phyloP scores from a whole-genome alignment of 768 basidiomycete genomes.

The Tricholoma sp. region DNA sequence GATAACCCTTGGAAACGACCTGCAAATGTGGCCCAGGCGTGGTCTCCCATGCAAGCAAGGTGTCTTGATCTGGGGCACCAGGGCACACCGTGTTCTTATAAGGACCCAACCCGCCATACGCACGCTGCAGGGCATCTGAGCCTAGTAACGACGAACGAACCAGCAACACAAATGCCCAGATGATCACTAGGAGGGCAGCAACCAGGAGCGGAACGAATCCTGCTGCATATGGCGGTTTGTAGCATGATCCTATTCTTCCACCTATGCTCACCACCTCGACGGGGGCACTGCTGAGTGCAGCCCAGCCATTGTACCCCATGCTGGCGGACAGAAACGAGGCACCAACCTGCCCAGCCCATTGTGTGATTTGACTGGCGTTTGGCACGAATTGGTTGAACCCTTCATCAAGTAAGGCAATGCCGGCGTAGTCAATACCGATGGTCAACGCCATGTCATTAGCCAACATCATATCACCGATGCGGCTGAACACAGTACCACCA shows the following conservation, averaged over 20 bases:
- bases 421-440: neutral
- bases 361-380: neutral
- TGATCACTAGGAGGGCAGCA: constrained; percentile 7
- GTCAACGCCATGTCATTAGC: neutral
- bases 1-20: constrained; percentile 6
- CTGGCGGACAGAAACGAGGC: constrained; percentile 13
- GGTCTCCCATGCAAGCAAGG: constrained; percentile 12
- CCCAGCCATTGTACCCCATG: constrained; percentile 15
- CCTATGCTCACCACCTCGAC: constrained; percentile 14
- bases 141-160: constrained; percentile 1
- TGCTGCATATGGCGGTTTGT: constrained; percentile 8
- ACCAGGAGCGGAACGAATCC: constrained; percentile 14
- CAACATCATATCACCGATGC: neutral
- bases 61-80: constrained; percentile 2
- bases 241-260: constrained; percentile 12
- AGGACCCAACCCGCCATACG: constrained; percentile 7
- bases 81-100: constrained; percentile 6
- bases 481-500: constrained; percentile 1
- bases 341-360: constrained; percentile 13
- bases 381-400: constrained; percentile 1
- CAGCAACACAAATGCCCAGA: constrained; percentile 2
- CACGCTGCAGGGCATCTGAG: neutral
- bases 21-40: constrained; percentile 7
- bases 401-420: neutral
- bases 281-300: constrained; percentile 5